A percentile compares a stretch with the other conserved stretches of the same genome.
Evolutionary conservation across 441 rosid genomes (phyloP).

Genomic region (Erysimum cheiri): DNA sequence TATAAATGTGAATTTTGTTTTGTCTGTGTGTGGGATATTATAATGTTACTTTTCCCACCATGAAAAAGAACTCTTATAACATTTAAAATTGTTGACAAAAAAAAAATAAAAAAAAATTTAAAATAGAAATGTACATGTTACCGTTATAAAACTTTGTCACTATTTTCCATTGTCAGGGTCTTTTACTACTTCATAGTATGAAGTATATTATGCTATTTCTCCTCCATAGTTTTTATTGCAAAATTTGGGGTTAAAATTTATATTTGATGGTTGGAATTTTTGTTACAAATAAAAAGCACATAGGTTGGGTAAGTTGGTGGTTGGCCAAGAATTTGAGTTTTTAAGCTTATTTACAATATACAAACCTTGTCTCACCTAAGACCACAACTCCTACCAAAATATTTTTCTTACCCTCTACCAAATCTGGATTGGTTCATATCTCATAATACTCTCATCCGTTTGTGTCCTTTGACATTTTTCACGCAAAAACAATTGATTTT

Average conservation of each 20-base stretch:
- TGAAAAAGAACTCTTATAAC: conserved; percentile 8
- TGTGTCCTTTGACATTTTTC: background rate
- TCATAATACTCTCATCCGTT: background rate
- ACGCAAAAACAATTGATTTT: too few species aligned
- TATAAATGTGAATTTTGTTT: background rate
- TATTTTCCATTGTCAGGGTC: background rate
- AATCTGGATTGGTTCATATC: conserved; percentile 8
- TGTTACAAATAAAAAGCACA: conserved; percentile 6
- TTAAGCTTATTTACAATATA: conserved; percentile 20
- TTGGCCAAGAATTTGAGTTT: conserved; percentile 39
- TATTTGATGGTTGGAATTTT: conserved; percentile 24
- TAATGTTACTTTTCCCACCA: conserved; percentile 25
- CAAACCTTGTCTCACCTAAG: conserved; percentile 38
- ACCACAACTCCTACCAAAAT: conserved; percentile 31
- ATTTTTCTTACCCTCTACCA: conserved; percentile 15
- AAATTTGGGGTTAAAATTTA: background rate
- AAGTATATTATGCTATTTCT: background rate
- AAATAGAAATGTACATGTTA: conserved; percentile 26
- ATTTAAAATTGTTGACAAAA: too few species aligned
- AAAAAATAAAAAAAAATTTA: background rate
- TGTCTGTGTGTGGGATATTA: conserved; percentile 4
- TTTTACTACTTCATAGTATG: background rate
- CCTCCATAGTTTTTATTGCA: background rate
- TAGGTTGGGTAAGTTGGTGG: conserved; percentile 42
- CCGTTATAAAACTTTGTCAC: conserved; percentile 24